Base-by-base conservation (phyloP, 2,329 filamentous ascomycete genomes). In the Cercospora sp. region DNA sequence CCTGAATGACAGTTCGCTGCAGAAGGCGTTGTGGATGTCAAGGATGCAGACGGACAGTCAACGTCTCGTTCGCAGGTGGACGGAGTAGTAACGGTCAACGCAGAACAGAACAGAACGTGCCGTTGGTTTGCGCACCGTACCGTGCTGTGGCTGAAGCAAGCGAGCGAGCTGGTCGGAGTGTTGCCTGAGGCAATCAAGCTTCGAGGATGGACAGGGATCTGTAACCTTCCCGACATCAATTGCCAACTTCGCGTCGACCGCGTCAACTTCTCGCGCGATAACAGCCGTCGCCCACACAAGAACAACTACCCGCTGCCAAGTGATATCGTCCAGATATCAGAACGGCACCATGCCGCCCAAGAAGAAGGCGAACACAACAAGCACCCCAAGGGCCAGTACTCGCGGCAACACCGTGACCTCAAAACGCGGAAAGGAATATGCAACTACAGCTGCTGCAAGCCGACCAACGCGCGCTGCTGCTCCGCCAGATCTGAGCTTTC, bases 401-500 rank as follows among this genome's bases (percentile, higher is more conserved):
- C 23, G 53, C 64, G 12, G 62, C 57, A 45, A 68, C 2, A 69
- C 71, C 7, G 63, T 75, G 45, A 74, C 73, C 1, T 69, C 70
- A 26, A 69, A 71, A 60, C 30, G 48, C 30, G 73, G 75, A 40
- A 75, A 71, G 63, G 74, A 73, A 20, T 61, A 70, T 59, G 72
- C 74, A 31, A 72, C 73, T 9, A 77, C 75, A 20, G 76, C 76
- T 33, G 74, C 74, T 40, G 65, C 68, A 26, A 70, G 64, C 60
- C 73, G 75, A 64, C 67, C 74, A 62, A 67, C 67, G 28, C 73
- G 73, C 63, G 62, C 42, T 12, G 64, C 55, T 28, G 60, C 61
- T 16, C 60, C 59, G 23, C 45, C 58, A 31, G 63, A 70, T 61
- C 48, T 63, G 26, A 66, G 61, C 28, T 63, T 63, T 16, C 45